These are phyloP conservation scores for Aspergillus glaucus DNA, from an alignment of 2,329 filamentous ascomycete genomes.

Conservation along the genomic window DNA sequence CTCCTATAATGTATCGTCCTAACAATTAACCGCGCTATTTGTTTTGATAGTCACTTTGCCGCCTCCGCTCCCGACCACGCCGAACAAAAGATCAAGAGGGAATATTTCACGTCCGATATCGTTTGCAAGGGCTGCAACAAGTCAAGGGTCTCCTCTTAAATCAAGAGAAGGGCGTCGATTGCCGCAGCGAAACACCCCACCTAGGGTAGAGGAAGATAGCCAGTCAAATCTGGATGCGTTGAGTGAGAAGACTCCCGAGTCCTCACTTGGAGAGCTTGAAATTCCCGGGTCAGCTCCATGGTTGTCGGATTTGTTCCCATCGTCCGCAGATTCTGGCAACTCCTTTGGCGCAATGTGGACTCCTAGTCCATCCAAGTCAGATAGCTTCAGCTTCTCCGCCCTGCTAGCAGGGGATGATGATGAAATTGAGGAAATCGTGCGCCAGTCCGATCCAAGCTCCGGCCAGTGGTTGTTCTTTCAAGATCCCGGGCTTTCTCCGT, in stretches of 20 bases:
- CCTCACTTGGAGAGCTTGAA: conserved; percentile 8
- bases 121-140: background rate
- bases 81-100: background rate
- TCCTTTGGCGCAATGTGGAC: conserved; percentile 4
- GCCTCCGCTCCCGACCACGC: background rate
- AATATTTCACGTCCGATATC: background rate
- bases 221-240: conserved; percentile 6
- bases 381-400: conserved; percentile 25
- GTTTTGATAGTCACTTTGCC: background rate
- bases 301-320: conserved; percentile 10
- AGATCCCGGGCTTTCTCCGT: conserved; percentile 32
- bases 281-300: conserved; percentile 11
- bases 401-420: conserved; percentile 36
- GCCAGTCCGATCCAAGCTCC: conserved; percentile 27
- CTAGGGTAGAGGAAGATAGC: conserved; percentile 8
- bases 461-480: conserved; percentile 33
- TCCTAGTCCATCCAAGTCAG: conserved; percentile 5
- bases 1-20: background rate
- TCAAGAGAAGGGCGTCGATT: background rate
- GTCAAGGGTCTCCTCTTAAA: conserved; percentile 1
- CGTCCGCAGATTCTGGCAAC: conserved; percentile 4
- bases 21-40: background rate
- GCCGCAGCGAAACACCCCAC: conserved; percentile 4
- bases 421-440: conserved; percentile 52
- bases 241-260: conserved; percentile 6